Base-by-base conservation (phyloP, 306 rosid genomes). In the Cicer judaicum region DNA sequence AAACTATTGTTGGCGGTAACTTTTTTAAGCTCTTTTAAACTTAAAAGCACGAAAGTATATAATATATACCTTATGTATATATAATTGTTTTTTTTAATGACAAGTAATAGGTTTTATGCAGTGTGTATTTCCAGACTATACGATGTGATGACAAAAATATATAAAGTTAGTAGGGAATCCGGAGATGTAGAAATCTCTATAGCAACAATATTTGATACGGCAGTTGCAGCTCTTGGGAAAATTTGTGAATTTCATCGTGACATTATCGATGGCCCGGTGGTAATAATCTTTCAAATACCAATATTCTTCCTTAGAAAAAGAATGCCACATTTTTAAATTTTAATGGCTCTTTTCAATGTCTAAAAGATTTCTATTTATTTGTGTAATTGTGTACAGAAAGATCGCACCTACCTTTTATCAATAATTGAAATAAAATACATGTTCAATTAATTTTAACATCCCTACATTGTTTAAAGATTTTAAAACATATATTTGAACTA, bases 191-290 rank as follows among this genome's bases (percentile, higher is more conserved):
- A 15, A 29, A 29, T 29, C 36, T 3, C 36, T 34, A 2, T 42
- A 10, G 14, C n/a, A 62, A 7, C 1, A 42, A 7, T 68, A 61
- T 36, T 7, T 38, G 84, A 75, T 81, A 41, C 40, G 1, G 80
- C 80, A 24, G 84, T 69, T 53, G 49, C 84, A 53, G 73, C 80
- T 70, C 50, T 81, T 11, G 84, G 84, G 34, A 81, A 81, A 54
- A 70, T 81, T 43, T 68, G 42, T 54, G 72, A 75, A 7, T 75
- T 42, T 64, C 57, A 72, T 0, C 77, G 68, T 69, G 77, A 29
- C 16, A 34, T 5, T 63, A 61, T 81, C 1, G 13, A 52, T 1
- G 77, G 54, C 50, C 55, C 73, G 10, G 5, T 15, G 80, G 84
- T 80, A 68, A 61, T 6, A 14, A 53, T 48, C 39, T 52, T 19